Conservation (phyloP, 371 early-diverging fungal genomes). For the Funneliformis caledonium region DNA sequence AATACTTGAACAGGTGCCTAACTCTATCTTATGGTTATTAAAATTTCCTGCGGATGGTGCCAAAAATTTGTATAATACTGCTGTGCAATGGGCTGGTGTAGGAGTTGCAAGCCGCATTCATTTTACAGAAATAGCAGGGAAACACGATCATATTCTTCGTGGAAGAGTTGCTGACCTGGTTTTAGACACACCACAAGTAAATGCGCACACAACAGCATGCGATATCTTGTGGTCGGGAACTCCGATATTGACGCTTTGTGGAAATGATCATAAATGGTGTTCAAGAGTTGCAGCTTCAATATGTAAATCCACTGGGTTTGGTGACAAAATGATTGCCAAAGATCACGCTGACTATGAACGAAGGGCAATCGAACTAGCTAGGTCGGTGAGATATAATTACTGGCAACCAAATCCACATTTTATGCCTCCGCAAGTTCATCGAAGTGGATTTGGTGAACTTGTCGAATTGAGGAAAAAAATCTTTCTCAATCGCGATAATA, state of each 20-base stretch:
- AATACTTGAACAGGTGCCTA: slow-evolving; percentile 81
- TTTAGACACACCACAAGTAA: slow-evolving; percentile 93
- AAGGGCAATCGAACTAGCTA: slow-evolving; percentile 73
- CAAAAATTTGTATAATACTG: slow-evolving; percentile 71
- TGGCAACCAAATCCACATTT: slow-evolving; percentile 30
- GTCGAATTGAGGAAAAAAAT: slow-evolving; percentile 75
- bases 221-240: slow-evolving; percentile 95
- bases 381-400: slow-evolving; percentile 23
- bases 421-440: slow-evolving; percentile 43
- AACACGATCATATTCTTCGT: slow-evolving; percentile 91
- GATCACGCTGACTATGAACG: slow-evolving; percentile 81
- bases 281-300: slow-evolving; percentile 90
- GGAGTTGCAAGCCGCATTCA: slow-evolving; percentile 63
- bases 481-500: slow-evolving; percentile 76
- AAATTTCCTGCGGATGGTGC: slow-evolving; percentile 92
- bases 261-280: slow-evolving; percentile 90
- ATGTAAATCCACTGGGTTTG: slow-evolving; percentile 84
- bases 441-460: slow-evolving; percentile 64
- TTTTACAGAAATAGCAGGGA: slow-evolving; percentile 80
- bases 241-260: slow-evolving; percentile 89
- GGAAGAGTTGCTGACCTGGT: slow-evolving; percentile 93
- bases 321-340: slow-evolving; percentile 81
- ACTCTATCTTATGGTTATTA: slow-evolving; percentile 86
- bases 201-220: slow-evolving; percentile 94
- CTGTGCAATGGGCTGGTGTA: slow-evolving; percentile 76